These are phyloP conservation scores for Adansonia digitata DNA, from an alignment of 345 rosid species.

Conservation along the genomic window DNA sequence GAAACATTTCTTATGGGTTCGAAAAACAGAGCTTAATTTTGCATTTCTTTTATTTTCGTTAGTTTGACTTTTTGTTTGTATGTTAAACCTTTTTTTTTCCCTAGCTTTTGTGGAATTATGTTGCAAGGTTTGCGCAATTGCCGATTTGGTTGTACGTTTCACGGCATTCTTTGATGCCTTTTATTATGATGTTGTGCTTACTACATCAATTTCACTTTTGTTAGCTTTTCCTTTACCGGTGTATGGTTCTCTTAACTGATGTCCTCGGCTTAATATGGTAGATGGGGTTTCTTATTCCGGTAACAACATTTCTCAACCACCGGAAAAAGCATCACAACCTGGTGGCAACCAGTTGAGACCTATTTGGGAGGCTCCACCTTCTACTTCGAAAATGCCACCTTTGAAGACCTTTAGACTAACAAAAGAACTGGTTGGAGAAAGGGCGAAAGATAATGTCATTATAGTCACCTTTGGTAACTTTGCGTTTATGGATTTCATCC, in stretches of 20 bases:
- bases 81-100: background rate
- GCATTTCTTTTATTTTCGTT: background rate
- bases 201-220: background rate
- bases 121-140: background rate
- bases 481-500: constrained; percentile 95
- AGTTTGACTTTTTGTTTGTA: background rate
- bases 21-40: background rate
- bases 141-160: background rate
- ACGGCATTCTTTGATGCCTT: background rate
- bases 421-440: constrained; percentile 58
- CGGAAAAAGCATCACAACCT: constrained; percentile 26
- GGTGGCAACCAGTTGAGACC: constrained; percentile 28
- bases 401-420: constrained; percentile 61
- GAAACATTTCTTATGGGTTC: background rate
- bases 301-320: constrained; percentile 29
- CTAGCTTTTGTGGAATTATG: background rate
- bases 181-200: background rate
- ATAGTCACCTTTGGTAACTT: constrained; percentile 91
- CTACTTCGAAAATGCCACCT: constrained; percentile 73
- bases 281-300: constrained; percentile 27
- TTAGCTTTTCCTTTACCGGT: background rate
- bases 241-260: constrained; percentile 12
- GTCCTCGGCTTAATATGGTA: constrained; percentile 17
- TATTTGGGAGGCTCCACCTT: constrained; percentile 73
- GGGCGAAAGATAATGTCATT: constrained; percentile 67